Base-by-base conservation (phyloP, 306 rosid species). In the Oemleria cerasiformis region DNA sequence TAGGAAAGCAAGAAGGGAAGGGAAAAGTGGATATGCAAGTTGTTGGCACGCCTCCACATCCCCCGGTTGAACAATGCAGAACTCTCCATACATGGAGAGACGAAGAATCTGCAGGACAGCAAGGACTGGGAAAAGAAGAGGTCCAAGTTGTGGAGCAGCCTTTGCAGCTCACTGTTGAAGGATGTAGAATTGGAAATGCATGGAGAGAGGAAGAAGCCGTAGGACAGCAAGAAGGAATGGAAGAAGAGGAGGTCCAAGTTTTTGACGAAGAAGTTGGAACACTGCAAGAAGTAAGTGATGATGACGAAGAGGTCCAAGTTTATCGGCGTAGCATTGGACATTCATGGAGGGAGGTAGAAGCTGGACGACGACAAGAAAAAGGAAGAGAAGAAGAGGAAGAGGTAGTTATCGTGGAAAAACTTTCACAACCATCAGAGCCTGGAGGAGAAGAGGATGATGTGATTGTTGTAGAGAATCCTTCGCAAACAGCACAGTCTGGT, bases 341-440 rank as follows among this genome's bases (percentile, higher is more conserved):
- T 64, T 51, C 68, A 64, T 44, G n/a, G 15, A 42, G 53, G 43
- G 68, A 64, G 68, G 38, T 10, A 20, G 68, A 42, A 64, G 11
- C 17, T 19, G 68, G 49, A 64, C 7, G 20, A 34, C 65, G 14
- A 60, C 30, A 5, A 42, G 49, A 40, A 63, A 12, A n/a, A 63
- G 49, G 10, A 63, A 19, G 30, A 13, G 57, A 51, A 53, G 57
- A 53, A 0, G 57, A 51, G 57, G 57, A 51, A 16, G 57, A 51
- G 9, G 11, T n/a, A 9, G 20, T 51, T 51, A 19, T 53, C 19
- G 25, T 53, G 13, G 58, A 53, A 23, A n/a, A 19, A 23, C 58
- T 23, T 53, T 9, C 30, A n/a, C 58, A n/a, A 53, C 19, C 58
- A 19, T 53, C 58, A 53, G 5, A 19, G 25, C 7, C 10, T 53